phyloP scores from a whole-genome alignment of 176 grass and related monocot species.

The Chloris gayana region DNA sequence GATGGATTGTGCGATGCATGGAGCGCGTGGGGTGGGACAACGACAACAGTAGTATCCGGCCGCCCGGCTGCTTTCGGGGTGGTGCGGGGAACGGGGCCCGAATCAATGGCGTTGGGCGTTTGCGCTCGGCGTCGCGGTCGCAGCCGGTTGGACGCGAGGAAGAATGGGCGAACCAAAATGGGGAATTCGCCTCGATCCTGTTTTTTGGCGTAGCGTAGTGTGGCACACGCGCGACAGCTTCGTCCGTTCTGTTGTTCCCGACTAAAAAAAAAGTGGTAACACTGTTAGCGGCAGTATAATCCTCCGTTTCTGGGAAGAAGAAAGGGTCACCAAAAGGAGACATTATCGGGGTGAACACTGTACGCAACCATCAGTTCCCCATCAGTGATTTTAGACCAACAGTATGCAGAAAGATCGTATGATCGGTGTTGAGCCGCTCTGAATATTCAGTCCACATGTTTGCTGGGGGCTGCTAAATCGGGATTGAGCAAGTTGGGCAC shows the following conservation, averaged over 20 bases:
- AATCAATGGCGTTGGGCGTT: conserved; percentile 15
- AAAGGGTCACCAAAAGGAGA: background rate
- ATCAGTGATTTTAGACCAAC: no score
- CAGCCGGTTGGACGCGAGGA: background rate
- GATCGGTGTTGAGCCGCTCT: no score
- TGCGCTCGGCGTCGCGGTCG: background rate
- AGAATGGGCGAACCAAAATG: background rate
- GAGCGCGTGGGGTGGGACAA: background rate
- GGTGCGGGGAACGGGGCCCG: background rate
- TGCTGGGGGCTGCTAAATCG: no score
- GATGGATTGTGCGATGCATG: background rate
- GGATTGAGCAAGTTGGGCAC: no score
- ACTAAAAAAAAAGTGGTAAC: no score
- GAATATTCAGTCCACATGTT: no score
- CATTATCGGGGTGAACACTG: no score
- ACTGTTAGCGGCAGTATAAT: background rate
- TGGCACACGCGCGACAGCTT: background rate
- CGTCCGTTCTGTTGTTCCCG: background rate
- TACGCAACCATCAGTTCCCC: no score
- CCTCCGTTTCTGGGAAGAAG: background rate
- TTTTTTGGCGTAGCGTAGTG: background rate
- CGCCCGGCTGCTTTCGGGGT: background rate
- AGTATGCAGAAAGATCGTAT: no score
- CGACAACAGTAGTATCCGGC: background rate
- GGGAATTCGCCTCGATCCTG: background rate